Base-by-base conservation (phyloP, 1,284 basidiomycete genomes). In the Leccinum pachyderme region DNA sequence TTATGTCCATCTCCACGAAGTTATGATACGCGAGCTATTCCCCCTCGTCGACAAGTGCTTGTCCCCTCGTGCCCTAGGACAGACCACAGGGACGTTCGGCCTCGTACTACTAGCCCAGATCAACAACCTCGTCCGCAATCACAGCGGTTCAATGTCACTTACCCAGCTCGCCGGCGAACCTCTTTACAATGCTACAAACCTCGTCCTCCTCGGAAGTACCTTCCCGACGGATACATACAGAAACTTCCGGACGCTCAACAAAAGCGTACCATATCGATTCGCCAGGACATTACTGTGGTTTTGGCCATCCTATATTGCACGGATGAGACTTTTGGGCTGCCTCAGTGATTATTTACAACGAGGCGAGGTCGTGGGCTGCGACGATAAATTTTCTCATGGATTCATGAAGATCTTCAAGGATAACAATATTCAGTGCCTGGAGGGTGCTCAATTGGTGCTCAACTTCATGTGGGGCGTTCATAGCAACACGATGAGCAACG, bases 401-500 rank as follows among this genome's bases (percentile, higher is more conserved):
- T 62, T 65, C 49, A 59, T 59, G 54, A 52, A 61, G 18, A 44
- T 13, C 6, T 65, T 66, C 49, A 44, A 49, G 47, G 50, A 57
- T 2, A 66, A 70, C 8, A 15, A 53, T 5, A 56, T 70, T 37
- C 56, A 54, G 22, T 47, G 54, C 2, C 25, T 41, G 41, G 67
- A 61, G 29, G 66, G 54, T 1, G 64, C 66, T 0, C 57, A 61
- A 41, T 15, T 70, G 33, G 44, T 63, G 9, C 55, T 68, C 43
- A 59, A 48, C 13, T 65, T 70, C 50, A 28, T 68, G 18, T 70
- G 67, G 67, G 60, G 54, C 0, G 37, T 61, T 4, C 67, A 68
- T n/a, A 67, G 52, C 51, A 67, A 68, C 11, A 63, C 50, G 0
- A 2, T 65, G 25, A 59, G 41, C 51, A 67, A 58, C 33, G 11